These are phyloP conservation scores for Ganoderma resinaceum DNA, from an alignment of 1,284 basidiomycete genomes.

Conservation along the genomic window DNA sequence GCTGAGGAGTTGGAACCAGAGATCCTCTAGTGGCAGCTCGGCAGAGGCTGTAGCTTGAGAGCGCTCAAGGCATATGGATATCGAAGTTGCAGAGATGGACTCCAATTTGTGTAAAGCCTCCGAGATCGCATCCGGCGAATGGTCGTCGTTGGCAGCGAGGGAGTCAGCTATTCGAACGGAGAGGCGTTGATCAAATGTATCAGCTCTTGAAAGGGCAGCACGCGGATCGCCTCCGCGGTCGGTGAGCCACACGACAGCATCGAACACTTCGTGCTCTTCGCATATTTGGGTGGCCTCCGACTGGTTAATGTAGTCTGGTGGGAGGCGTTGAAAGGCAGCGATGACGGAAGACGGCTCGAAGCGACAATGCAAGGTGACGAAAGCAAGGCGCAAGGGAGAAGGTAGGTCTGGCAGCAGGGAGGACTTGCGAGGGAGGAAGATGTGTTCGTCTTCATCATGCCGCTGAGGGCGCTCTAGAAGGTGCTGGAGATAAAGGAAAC, in stretches of 20 bases:
- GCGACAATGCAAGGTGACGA: slow-evolving; percentile 77
- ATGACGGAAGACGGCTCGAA: slow-evolving; percentile 76
- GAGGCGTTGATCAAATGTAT: slow-evolving; percentile 63
- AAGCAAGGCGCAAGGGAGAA: slow-evolving; percentile 60
- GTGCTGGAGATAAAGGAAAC: slow-evolving; percentile 82
- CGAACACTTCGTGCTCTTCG: slow-evolving; percentile 70
- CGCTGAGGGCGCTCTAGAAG: slow-evolving; percentile 69
- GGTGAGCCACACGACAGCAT: slow-evolving; percentile 86
- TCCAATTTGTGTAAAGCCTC: slow-evolving; percentile 50
- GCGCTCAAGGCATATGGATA: slow-evolving; percentile 72
- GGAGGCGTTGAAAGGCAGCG: slow-evolving; percentile 67
- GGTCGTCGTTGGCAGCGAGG: slow-evolving; percentile 41
- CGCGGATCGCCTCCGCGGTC: slow-evolving; percentile 70
- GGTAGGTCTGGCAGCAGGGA: slow-evolving; percentile 37
- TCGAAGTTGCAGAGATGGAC: slow-evolving; percentile 65
- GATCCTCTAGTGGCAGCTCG: slow-evolving; percentile 76
- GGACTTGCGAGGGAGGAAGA: slow-evolving; percentile 39
- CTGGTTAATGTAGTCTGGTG: slow-evolving; percentile 65
- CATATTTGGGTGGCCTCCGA: slow-evolving; percentile 66
- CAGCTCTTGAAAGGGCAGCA: slow-evolving; percentile 73
- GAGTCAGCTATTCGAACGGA: slow-evolving; percentile 58
- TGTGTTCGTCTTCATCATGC: slow-evolving; percentile 52
- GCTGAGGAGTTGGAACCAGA: slow-evolving; percentile 90
- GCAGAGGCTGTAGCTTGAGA: slow-evolving; percentile 51
- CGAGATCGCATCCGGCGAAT: slow-evolving; percentile 41